Percentiles rank a stretch among this genome's conserved stretches.
Conservation (phyloP, 345 rosid genomes). For the Luvunga scandens region DNA sequence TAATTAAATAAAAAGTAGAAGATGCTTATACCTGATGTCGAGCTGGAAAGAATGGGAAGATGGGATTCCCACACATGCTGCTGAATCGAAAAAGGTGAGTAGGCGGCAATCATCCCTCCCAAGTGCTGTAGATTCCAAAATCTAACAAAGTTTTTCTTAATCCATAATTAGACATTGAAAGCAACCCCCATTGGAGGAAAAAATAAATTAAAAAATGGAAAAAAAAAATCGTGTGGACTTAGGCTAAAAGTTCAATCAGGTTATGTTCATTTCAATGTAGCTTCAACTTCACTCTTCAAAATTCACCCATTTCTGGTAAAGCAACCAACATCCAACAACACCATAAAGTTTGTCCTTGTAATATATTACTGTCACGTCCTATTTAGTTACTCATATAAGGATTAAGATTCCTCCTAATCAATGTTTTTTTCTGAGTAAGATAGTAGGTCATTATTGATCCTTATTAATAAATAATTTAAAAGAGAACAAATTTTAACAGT, state of each 20-base stretch:
- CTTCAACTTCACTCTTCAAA: conserved; percentile 13
- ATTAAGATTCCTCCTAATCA: no score
- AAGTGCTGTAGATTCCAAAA: conserved; percentile 34
- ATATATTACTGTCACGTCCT: not conserved
- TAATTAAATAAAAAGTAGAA: not conserved
- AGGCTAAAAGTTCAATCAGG: not conserved
- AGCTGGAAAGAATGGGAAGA: conserved; percentile 38
- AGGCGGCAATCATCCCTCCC: conserved; percentile 35
- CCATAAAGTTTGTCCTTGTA: not conserved
- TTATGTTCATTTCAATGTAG: conserved; percentile 3
- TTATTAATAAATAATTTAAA: no score
- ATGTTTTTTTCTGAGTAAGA: no score
- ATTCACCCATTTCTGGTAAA: not conserved
- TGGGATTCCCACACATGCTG: conserved; percentile 47
- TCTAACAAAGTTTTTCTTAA: conserved; percentile 15
- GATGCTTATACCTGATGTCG: conserved; percentile 8
- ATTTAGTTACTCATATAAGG: not conserved
- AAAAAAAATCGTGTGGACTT: conserved; percentile 5
- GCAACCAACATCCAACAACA: not conserved
- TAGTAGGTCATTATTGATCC: no score
- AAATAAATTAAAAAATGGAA: no score
- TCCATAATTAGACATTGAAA: not conserved
- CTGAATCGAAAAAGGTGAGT: conserved; percentile 24
- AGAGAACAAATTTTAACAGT: no score
- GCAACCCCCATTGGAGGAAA: not conserved